Base-by-base conservation (phyloP, 192 early-diverging fungal genomes). In the Coemansia erecta region DNA sequence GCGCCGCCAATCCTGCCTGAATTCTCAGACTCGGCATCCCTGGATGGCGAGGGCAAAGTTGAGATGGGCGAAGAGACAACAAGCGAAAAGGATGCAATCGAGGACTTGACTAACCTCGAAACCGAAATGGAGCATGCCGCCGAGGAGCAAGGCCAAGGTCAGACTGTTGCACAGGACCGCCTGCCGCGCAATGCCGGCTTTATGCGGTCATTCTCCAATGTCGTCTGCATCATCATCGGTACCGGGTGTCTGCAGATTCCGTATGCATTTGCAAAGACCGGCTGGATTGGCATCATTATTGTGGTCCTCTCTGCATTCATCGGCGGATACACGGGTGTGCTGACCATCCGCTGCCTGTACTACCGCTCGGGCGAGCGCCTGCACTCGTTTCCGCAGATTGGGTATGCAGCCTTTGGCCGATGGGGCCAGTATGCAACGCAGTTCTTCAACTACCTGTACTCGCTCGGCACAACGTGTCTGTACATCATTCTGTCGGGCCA, bases 181-280 rank as follows among this genome's bases (percentile, higher is more conserved):
- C 63, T 43, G 24, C 55, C 66, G n/a, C 71, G 77, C 12, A 73
- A 80, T 50, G 66, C 71, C 18, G 77, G 77, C 4, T 73, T 80
- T 22, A 14, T 80, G 59, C 53, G 80, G 2, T 86, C 85, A 44
- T 87, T 85, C 46, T 84, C 83, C 44, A 84, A 81, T 45, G 77
- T 89, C 40, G 83, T 86, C 9, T 92, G 90, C 56, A 85, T 89
- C n/a, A 85, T 92, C 8, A 87, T 88, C 40, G 92, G 92, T 37
- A 89, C 86, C 9, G 92, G 92, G 4, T 83, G 86, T 24, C 78
- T 94, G 40, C 90, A 91, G 63, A 80, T 94, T 21, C 92, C 92
- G 1, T 92, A 87, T 48, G 86, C 91, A 2, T 81, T 94, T 31
- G 73, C 69, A 33, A 82, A 89, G 53, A 82, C 83, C 28, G 92